Conservation (phyloP, 106 monocot species). For the Dendrobium huoshanense region DNA sequence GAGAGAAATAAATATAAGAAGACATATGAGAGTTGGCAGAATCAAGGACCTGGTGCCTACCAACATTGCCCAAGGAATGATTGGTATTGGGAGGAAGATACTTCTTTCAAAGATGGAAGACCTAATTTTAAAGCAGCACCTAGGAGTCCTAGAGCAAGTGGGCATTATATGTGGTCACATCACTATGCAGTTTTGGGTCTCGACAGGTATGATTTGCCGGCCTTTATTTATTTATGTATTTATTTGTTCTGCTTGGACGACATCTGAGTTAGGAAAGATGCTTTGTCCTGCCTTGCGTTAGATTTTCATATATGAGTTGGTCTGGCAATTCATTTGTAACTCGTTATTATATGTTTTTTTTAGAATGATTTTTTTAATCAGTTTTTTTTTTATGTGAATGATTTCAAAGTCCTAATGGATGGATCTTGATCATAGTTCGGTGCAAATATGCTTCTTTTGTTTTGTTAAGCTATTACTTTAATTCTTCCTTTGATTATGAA, state of each 20-base stretch:
- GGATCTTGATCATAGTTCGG: not conserved
- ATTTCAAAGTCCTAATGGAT: not conserved
- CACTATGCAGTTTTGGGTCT: constrained; percentile 81
- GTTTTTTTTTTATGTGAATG: not conserved
- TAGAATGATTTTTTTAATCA: not conserved
- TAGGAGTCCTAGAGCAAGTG: constrained; percentile 15
- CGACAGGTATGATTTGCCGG: constrained; percentile 48
- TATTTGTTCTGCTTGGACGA: not conserved
- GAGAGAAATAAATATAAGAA: constrained; percentile 52
- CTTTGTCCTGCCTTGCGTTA: not conserved
- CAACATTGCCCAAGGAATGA: constrained; percentile 64
- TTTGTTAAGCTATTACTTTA: not conserved
- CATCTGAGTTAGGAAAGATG: not conserved
- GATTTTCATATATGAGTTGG: not conserved
- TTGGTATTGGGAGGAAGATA: constrained; percentile 74
- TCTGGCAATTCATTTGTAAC: not conserved
- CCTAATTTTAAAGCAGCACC: constrained; percentile 32
- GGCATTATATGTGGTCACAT: constrained; percentile 45
- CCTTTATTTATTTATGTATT: not conserved
- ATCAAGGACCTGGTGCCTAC: constrained; percentile 35
- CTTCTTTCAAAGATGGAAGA: constrained; percentile 37
- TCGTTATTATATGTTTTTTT: not conserved
- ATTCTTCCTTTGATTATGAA: not conserved
- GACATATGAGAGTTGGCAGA: constrained; percentile 48
- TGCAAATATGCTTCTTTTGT: not conserved